phyloP scores from a whole-genome alignment of 2,329 filamentous ascomycete species.

The Colletotrichum sp. region DNA sequence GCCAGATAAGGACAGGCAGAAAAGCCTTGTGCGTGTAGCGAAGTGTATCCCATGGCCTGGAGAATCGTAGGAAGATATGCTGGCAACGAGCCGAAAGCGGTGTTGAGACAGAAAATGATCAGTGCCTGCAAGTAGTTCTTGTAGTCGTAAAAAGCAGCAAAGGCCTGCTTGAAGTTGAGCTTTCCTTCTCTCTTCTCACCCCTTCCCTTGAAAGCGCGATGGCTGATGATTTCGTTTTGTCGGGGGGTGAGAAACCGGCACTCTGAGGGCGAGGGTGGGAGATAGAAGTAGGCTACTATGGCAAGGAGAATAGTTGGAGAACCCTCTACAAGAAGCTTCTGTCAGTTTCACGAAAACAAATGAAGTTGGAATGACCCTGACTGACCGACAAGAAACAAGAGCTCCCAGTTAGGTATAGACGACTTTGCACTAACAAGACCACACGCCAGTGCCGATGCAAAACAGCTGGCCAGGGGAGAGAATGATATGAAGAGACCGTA shows the following conservation, averaged over 20 bases:
- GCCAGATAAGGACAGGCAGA: slow-evolving; percentile 75
- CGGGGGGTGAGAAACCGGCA: slow-evolving; percentile 60
- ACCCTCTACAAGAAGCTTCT: slow-evolving; percentile 45
- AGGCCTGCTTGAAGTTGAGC: slow-evolving; percentile 50
- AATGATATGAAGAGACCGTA: slow-evolving; percentile 74
- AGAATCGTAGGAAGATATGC: slow-evolving; percentile 70
- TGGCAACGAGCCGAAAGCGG: slow-evolving; percentile 46
- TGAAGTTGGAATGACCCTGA: background rate
- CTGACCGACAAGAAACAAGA: slow-evolving; percentile 64
- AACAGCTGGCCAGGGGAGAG: slow-evolving; percentile 70
- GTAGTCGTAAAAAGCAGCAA: slow-evolving; percentile 49
- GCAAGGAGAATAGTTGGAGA: slow-evolving; percentile 62
- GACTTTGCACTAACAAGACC: slow-evolving; percentile 65
- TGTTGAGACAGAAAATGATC: slow-evolving; percentile 48
- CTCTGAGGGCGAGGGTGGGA: slow-evolving; percentile 57
- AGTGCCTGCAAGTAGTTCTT: slow-evolving; percentile 54
- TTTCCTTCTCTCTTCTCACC: slow-evolving; percentile 51
- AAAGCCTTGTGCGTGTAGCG: slow-evolving; percentile 72
- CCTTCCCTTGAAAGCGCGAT: slow-evolving; percentile 50
- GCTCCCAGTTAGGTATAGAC: slow-evolving; percentile 65
- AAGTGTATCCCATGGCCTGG: slow-evolving; percentile 69
- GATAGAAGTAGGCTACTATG: slow-evolving; percentile 56
- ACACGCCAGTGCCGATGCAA: slow-evolving; percentile 70
- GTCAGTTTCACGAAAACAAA: background rate
- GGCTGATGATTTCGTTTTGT: slow-evolving; percentile 62